Percentiles rank a stretch among this genome's conserved stretches.
phyloP scores from a whole-genome alignment of 208 protist genomes.

The Trypanosomatidae sp. region DNA sequence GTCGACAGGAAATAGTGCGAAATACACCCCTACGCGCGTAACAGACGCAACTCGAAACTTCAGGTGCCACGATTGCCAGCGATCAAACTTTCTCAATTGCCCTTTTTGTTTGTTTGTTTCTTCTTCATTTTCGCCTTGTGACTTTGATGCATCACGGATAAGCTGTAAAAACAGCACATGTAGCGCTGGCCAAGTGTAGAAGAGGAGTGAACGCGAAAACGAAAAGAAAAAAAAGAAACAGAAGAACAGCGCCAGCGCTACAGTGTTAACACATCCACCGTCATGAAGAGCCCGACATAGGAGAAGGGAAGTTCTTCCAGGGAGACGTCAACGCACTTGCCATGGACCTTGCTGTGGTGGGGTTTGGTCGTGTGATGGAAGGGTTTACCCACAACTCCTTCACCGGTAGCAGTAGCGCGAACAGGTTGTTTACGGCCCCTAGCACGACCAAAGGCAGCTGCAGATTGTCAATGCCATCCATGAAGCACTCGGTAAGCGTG shows the following conservation, averaged over 20 bases:
- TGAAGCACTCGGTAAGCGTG: conserved; percentile 85
- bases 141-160: neutral
- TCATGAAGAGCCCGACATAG: neutral
- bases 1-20: neutral
- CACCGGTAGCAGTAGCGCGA: conserved; percentile 50
- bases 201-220: neutral
- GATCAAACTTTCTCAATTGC: neutral
- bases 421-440: conserved; percentile 63
- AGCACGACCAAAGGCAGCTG: conserved; percentile 86
- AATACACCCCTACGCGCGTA: neutral
- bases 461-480: conserved; percentile 89
- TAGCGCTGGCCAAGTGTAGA: neutral
- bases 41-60: neutral
- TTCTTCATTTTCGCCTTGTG: neutral
- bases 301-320: conserved; percentile 30
- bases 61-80: neutral
- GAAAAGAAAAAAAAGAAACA: neutral
- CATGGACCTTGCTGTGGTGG: conserved; percentile 46
- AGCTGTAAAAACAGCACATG: neutral
- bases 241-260: neutral
- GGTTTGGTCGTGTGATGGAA: conserved; percentile 40
- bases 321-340: conserved; percentile 44
- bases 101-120: neutral
- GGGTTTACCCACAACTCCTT: conserved; percentile 55
- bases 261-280: neutral